These are phyloP conservation scores for Chlamydomonas incerta DNA, from an alignment of 139 green algal species.

Conservation along the genomic window DNA sequence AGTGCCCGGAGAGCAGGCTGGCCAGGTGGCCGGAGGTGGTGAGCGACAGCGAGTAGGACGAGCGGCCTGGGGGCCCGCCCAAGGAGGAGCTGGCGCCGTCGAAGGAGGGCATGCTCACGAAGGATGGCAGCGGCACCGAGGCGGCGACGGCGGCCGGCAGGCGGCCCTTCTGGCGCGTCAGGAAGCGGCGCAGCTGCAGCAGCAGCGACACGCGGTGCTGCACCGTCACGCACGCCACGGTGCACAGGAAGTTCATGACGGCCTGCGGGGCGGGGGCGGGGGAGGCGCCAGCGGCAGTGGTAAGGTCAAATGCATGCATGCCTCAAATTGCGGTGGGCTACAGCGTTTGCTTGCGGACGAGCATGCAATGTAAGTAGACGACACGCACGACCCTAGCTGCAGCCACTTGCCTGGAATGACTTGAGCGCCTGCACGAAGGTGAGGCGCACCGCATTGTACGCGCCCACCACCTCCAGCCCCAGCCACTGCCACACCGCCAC, in stretches of 20 bases:
- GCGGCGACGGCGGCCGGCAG: conserved; percentile 29
- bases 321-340: too few species aligned
- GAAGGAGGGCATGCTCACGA: conserved; percentile 39
- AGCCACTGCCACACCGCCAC: conserved; percentile 34
- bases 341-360: too few species aligned
- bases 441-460: conserved; percentile 18
- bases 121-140: conserved; percentile 19
- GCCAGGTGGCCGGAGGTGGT: too few species aligned
- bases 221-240: conserved; percentile 20
- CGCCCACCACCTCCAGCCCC: conserved; percentile 24
- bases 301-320: too few species aligned
- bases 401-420: background rate
- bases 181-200: conserved; percentile 46
- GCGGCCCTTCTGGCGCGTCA: conserved; percentile 16
- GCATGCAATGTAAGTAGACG: background rate
- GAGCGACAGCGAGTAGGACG: too few species aligned
- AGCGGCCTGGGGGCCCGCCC: background rate
- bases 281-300: too few species aligned
- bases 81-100: background rate
- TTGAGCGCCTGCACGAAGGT: conserved; percentile 26
- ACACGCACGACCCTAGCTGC: background rate
- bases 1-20: too few species aligned
- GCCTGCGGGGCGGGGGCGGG: conserved; percentile 19
- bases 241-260: conserved; percentile 47
- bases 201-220: conserved; percentile 54